A percentile compares a stretch with the other conserved stretches of the same genome.
Evolutionary conservation across 2,329 filamentous ascomycete genomes (phyloP).

Genomic region (Microdochium bolleyi): DNA sequence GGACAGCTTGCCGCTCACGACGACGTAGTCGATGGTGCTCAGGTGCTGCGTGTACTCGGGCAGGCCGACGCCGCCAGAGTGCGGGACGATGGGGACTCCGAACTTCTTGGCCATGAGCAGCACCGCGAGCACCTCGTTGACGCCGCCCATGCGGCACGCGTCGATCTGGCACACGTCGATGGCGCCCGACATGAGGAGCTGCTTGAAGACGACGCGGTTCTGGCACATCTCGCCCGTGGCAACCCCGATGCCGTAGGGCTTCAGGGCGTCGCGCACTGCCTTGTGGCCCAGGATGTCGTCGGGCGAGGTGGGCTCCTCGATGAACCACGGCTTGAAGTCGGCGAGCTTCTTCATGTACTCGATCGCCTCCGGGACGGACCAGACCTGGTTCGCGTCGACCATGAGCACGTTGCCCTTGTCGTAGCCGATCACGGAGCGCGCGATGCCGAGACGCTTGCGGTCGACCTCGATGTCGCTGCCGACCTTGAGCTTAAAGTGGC

Average conservation of each 20-base stretch:
- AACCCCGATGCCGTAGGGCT: conserved; percentile 68
- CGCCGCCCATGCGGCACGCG: conserved; percentile 80
- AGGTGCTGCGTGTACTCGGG: conserved; percentile 93
- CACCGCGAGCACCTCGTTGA: conserved; percentile 89
- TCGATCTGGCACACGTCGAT: conserved; percentile 89
- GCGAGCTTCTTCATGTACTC: conserved; percentile 75
- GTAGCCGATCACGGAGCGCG: conserved; percentile 72
- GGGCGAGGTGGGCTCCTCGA: conserved; percentile 86
- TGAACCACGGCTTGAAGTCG: conserved; percentile 87
- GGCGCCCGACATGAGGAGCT: conserved; percentile 70
- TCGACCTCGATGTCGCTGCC: conserved; percentile 68
- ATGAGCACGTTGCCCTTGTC: conserved; percentile 80
- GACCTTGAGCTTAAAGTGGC: conserved; percentile 88
- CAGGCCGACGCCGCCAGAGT: conserved; percentile 81
- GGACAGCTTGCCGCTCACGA: conserved; percentile 71
- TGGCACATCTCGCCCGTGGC: conserved; percentile 95
- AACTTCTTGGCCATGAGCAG: conserved; percentile 77
- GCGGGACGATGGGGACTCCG: conserved; percentile 75
- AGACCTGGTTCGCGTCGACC: conserved; percentile 91
- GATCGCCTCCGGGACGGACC: conserved; percentile 85
- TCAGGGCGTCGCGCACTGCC: conserved; percentile 72
- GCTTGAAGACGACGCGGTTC: conserved; percentile 91
- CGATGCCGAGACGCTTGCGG: conserved; percentile 61
- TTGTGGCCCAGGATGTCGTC: conserved; percentile 88
- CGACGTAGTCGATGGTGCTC: conserved; percentile 87